A percentile compares a stretch with the other conserved stretches of the same genome.
These are phyloP conservation scores for Fallopia convolvulus DNA, from an alignment of 148 eudicot species.

Conservation along the genomic window DNA sequence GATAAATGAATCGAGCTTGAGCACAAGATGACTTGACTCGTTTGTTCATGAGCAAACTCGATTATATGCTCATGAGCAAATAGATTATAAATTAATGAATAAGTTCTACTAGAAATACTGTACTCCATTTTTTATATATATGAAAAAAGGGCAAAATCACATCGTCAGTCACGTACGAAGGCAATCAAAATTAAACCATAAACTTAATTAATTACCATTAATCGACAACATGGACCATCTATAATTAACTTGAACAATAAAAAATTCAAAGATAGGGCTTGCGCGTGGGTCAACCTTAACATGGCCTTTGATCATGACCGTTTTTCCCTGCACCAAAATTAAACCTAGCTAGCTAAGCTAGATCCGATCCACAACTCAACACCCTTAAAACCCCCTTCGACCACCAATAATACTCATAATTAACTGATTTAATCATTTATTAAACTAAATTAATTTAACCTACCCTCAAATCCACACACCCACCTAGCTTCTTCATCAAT, in stretches of 20 bases:
- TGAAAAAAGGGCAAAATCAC: not conserved
- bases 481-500: slow-evolving; percentile 28
- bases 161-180: not conserved
- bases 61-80: too few species aligned
- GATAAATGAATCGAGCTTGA: too few species aligned
- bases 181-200: not conserved
- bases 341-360: not conserved
- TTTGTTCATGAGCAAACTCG: too few species aligned
- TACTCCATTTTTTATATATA: not conserved
- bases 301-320: not conserved
- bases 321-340: not conserved
- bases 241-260: not conserved
- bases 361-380: not conserved
- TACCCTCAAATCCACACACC: not conserved
- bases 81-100: too few species aligned
- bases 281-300: slow-evolving; percentile 1
- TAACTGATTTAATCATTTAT: not conserved
- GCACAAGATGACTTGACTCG: too few species aligned
- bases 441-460: not conserved
- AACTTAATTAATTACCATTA: not conserved
- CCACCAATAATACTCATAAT: not conserved
- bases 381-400: not conserved
- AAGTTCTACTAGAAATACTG: too few species aligned
- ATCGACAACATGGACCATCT: not conserved
- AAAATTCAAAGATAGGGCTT: not conserved